Evolutionary conservation across 2,329 filamentous ascomycete genomes (phyloP), one percentile per base, ranked within the genome.

Genomic region (Fonsecaea pedrosoi): DNA sequence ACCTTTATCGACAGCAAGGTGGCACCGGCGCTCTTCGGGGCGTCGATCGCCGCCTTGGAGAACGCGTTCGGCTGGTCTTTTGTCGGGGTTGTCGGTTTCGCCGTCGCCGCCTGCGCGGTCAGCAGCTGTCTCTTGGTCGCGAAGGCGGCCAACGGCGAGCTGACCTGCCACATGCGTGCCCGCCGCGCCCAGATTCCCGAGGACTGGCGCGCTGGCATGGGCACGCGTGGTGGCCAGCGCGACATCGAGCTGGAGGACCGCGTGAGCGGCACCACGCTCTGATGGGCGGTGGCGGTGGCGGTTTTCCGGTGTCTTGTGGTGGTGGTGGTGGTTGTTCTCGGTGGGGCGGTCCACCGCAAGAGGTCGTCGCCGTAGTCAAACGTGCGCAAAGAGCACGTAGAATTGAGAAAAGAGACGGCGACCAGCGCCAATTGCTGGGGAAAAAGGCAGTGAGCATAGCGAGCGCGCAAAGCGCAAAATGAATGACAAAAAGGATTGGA

Each of bases 1-100:
- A 64, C 65, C 15, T 70, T 70, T 15, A 18, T 66, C 55, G 54
- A 50, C 38, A 8, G 57, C n/a, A 56, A 55, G 13, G 60, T 53
- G 7, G 32, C 60, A 13, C 37, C 54, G 62, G 48, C 53, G 30
- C 53, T 55, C 30, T 55, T 34, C 25, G 53, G 7, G 30, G 30
- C 53, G 30, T 55, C 35, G 18, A 12, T 25, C 53, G 25, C 53
- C 30, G 53, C 56, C 21, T 13, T 25, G 45, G 45, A 50, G 18
- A 25, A 50, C 45, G 45, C 45, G 18, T 50, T 50, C n/a, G 54
- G 21, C 25, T 35, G 35, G 54, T 25, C 30, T 7, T 38, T 59
- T 21, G 38, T 59, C 38, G 38, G 2, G 13, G 37, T 48, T 38
- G 18, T 59, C 21, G 38, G 18, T 38, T 64, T 58, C n/a, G 62